These are phyloP conservation scores for Phytophthora constricta DNA, from an alignment of 352 stramenopile species.

Conservation along the genomic window DNA sequence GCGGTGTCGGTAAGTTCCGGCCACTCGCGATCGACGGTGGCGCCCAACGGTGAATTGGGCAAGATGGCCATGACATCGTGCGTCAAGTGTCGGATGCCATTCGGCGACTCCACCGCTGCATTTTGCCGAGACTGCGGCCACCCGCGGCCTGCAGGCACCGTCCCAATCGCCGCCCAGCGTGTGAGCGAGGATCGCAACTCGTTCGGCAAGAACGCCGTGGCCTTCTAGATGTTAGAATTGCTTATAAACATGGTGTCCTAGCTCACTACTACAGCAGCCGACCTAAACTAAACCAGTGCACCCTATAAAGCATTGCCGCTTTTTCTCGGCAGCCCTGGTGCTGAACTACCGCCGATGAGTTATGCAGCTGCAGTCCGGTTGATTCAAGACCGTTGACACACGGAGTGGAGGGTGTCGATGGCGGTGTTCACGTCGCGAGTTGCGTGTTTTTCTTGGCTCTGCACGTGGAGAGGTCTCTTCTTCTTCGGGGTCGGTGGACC, in stretches of 20 bases:
- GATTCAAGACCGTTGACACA: too few relatives aligned
- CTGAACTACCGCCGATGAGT: too few relatives aligned
- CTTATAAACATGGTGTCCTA: constrained; percentile 5
- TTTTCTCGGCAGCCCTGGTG: too few relatives aligned
- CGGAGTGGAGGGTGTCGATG: too few relatives aligned
- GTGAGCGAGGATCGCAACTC: constrained; percentile 21
- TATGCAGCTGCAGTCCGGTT: too few relatives aligned
- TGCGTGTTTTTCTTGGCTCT: too few relatives aligned
- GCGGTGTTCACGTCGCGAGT: too few relatives aligned
- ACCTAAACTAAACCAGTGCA: too few relatives aligned
- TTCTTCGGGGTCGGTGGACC: too few relatives aligned
- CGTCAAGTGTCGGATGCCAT: constrained; percentile 59
- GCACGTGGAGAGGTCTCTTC: too few relatives aligned
- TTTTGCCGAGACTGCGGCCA: constrained; percentile 86
- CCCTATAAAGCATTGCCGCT: neutral
- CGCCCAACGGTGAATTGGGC: constrained; percentile 4
- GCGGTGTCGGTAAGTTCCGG: constrained; percentile 17
- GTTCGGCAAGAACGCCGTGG: constrained; percentile 30
- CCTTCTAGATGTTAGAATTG: constrained; percentile 22
- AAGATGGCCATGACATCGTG: constrained; percentile 40
- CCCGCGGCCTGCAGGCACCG: constrained; percentile 36
- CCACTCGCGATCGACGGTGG: constrained; percentile 15
- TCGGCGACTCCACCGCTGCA: constrained; percentile 49
- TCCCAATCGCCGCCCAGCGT: constrained; percentile 16
- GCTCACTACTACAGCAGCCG: too few relatives aligned